Conservation (phyloP, 1,284 basidiomycete genomes). For the Tremellales sp. region DNA sequence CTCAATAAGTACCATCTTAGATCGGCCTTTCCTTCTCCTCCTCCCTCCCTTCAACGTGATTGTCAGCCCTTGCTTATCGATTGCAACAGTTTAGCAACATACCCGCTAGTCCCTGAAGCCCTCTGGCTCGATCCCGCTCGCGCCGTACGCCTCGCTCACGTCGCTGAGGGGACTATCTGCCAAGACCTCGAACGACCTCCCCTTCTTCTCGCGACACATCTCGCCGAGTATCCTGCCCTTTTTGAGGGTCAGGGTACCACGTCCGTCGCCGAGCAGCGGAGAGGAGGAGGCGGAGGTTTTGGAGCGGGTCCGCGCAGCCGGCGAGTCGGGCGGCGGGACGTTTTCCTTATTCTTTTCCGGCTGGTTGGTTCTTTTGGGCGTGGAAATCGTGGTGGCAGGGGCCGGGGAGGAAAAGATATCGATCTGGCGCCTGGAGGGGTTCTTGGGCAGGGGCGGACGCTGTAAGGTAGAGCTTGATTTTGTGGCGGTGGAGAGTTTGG, state of each 20-base stretch:
- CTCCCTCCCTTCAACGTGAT: too few relatives aligned
- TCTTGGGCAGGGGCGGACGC: too few relatives aligned
- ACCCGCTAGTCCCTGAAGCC: conserved; percentile 29
- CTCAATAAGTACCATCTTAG: too few relatives aligned
- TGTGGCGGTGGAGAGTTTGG: conserved; percentile 1
- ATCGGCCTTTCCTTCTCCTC: too few relatives aligned
- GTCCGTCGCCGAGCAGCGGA: conserved; percentile 22
- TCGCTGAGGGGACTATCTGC: conserved; percentile 30
- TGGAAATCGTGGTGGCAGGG: not conserved
- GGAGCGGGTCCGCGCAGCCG: conserved; percentile 5
- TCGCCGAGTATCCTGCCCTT: conserved; percentile 19
- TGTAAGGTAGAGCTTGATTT: conserved; percentile 3
- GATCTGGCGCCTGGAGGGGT: conserved; percentile 13
- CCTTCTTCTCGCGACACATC: conserved; percentile 8
- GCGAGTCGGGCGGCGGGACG: conserved; percentile 14
- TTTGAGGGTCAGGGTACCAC: conserved; percentile 22
- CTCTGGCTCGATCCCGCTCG: conserved; percentile 30
- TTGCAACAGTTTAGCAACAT: conserved; percentile 2
- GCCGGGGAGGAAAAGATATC: conserved; percentile 17
- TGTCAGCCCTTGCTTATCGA: not conserved
- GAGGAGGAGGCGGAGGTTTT: not conserved
- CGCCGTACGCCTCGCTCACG: conserved; percentile 45
- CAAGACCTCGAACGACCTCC: conserved; percentile 3
- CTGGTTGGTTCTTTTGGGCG: not conserved
- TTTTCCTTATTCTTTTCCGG: conserved; percentile 32